A percentile compares a stretch with the other conserved stretches of the same genome.
phyloP scores from a whole-genome alignment of 139 green algal genomes.

The Parachlorella kessleri region DNA sequence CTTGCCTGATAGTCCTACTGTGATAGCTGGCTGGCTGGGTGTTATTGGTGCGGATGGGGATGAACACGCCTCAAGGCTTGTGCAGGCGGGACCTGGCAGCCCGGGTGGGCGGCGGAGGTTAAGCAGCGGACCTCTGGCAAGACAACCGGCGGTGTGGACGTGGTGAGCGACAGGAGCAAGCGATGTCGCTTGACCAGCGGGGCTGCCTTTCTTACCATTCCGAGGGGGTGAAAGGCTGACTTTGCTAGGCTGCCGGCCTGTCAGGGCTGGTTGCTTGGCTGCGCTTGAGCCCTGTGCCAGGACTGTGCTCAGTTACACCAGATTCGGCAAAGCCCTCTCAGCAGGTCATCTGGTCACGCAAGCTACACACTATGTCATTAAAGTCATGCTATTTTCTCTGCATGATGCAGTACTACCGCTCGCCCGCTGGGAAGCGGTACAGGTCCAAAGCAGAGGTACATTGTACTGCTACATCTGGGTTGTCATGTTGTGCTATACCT shows the following conservation, averaged over 20 bases:
- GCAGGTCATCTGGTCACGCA: background rate
- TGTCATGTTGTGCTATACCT: slow-evolving; percentile 16
- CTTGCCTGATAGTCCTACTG: too few relatives aligned
- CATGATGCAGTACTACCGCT: slow-evolving; percentile 66
- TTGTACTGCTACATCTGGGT: too few relatives aligned
- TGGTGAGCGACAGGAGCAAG: background rate
- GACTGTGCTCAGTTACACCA: too few relatives aligned
- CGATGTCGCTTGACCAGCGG: background rate
- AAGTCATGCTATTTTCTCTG: background rate
- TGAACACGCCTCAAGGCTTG: background rate
- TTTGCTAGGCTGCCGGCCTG: background rate
- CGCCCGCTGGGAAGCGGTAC: slow-evolving; percentile 48
- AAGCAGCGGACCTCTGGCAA: background rate
- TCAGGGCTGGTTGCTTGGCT: background rate
- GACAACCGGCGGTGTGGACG: background rate
- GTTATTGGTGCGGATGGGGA: too few relatives aligned
- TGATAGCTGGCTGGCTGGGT: too few relatives aligned
- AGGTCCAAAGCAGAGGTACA: slow-evolving; percentile 56
- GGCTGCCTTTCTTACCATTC: background rate
- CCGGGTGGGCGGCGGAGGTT: background rate
- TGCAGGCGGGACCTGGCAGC: background rate
- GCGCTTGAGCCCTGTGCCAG: too few relatives aligned
- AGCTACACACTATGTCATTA: background rate
- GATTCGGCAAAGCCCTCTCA: too few relatives aligned
- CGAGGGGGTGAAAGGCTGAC: background rate